A percentile compares a stretch with the other conserved stretches of the same genome.
These are phyloP conservation scores for Poa pratensis DNA, from an alignment of 176 grass and related monocot species.

Conservation along the genomic window DNA sequence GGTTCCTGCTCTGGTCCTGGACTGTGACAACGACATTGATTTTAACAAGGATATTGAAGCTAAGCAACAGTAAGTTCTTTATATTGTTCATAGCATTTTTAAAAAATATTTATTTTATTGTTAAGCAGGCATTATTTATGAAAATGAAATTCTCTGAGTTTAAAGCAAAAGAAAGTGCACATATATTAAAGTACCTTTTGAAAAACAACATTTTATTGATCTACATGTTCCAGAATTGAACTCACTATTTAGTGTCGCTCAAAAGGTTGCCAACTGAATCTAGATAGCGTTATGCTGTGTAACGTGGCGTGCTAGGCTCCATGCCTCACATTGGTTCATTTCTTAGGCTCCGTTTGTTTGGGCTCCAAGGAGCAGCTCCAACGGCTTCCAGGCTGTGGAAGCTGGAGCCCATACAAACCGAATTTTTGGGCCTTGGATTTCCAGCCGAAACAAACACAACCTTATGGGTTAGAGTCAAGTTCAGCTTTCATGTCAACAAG, in stretches of 20 bases:
- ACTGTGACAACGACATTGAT: slow-evolving; percentile 91
- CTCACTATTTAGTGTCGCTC: not conserved
- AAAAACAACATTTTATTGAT: not conserved
- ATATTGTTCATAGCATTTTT: slow-evolving; percentile 26
- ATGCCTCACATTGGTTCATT: not conserved
- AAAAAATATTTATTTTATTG: not conserved
- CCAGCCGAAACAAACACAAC: too few relatives aligned
- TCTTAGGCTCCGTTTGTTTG: not conserved
- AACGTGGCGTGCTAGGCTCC: not conserved
- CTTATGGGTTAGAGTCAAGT: not conserved
- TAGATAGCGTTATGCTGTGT: not conserved
- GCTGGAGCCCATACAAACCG: too few relatives aligned
- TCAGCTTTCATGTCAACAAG: slow-evolving; percentile 1
- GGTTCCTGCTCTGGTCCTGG: slow-evolving; percentile 86
- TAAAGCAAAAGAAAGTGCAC: not conserved
- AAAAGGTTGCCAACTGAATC: slow-evolving; percentile 16
- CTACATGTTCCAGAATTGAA: slow-evolving; percentile 14
- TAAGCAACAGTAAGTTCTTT: slow-evolving; percentile 72
- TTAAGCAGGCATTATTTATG: not conserved
- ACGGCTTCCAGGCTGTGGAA: too few relatives aligned
- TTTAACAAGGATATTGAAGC: slow-evolving; percentile 83
- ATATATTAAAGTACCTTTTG: not conserved
- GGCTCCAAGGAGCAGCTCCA: too few relatives aligned
- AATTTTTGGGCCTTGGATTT: too few relatives aligned
- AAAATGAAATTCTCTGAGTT: not conserved